Base-by-base conservation (phyloP, 2,329 filamentous ascomycete species). In the Botrytis sinoallii region DNA sequence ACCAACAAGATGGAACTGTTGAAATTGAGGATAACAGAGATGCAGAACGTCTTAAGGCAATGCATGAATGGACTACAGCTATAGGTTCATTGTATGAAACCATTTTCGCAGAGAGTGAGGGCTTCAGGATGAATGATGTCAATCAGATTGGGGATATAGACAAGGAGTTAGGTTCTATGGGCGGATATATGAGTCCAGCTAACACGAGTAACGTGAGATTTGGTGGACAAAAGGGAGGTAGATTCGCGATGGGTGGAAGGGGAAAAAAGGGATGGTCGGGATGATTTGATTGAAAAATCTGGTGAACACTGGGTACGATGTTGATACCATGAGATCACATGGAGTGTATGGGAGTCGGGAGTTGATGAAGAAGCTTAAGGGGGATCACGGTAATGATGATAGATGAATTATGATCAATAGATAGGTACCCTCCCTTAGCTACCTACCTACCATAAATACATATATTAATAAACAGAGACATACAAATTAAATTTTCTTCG, bases 1-100 rank as follows among this genome's bases (percentile, higher is more conserved):
- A 99, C 83, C 93, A 98, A 84, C 90, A 94, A 83, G 88, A 89
- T 74, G 94, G 95, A 65, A 93, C 91, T 0, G 90, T 99, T 35
- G 90, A 94, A 83, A 93, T 98, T 75, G 90, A 91, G 75, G 92
- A 90, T 74, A 86, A 87, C 72, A 90, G 88, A 64, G 94, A 97
- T 83, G 87, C 88, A 64, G 91, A 93, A 80, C 92, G 94, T 75
- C 86, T 94, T 75, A 85, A 87, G 73, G 92, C 94, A 48, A 87
- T 98, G 80, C 85, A 89, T 76, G 87, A 90, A 76, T 94, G 96
- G 87, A 91, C 89, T 12, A 85, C 84, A 7, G 90, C 93, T 5
- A 88, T 98, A 74, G 86, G 87, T 9, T 86, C 85, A 7, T 84
- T 98, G 70, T 95, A 91, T 84, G 83, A 84, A 42, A 89, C 91